These are phyloP conservation scores for Myriosclerotinia curreyana DNA, from an alignment of 2,329 filamentous ascomycete genomes.

Conservation along the genomic window DNA sequence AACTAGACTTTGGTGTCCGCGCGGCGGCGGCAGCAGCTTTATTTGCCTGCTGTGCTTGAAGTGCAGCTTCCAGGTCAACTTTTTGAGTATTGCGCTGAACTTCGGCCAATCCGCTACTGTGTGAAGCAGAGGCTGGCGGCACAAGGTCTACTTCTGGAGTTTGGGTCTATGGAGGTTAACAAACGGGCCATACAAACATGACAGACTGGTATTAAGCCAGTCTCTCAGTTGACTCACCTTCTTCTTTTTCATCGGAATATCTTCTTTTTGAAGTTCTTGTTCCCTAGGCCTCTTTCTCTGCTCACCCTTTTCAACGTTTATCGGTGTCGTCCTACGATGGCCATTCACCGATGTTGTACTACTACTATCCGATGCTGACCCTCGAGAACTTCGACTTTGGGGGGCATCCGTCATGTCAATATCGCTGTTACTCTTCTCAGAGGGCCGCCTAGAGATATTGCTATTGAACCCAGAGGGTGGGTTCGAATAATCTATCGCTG, in stretches of 20 bases:
- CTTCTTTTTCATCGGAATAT: constrained; percentile 22
- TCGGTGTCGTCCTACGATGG: not conserved
- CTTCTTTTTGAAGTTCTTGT: constrained; percentile 3
- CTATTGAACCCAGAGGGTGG: not conserved
- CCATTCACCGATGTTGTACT: constrained; percentile 13
- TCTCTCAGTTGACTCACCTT: constrained; percentile 2
- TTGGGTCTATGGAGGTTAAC: constrained; percentile 3
- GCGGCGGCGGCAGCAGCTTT: constrained; percentile 19
- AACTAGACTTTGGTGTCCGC: constrained; percentile 10
- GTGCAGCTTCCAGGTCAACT: constrained; percentile 20
- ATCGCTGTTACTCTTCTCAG: constrained; percentile 25
- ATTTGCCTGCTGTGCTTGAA: constrained; percentile 20
- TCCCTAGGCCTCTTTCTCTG: constrained; percentile 21
- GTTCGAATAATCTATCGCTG: constrained; percentile 10
- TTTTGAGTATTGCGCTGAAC: constrained; percentile 2
- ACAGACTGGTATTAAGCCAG: not conserved
- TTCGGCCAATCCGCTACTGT: constrained; percentile 6
- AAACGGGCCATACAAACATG: not conserved
- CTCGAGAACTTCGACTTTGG: constrained; percentile 16
- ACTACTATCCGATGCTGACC: constrained; percentile 12
- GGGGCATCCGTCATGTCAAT: constrained; percentile 25
- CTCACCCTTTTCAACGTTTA: constrained; percentile 6
- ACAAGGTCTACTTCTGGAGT: not conserved
- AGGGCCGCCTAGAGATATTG: not conserved
- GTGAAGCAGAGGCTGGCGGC: not conserved